These are phyloP conservation scores for Verticillium zaregamsianum DNA, from an alignment of 2,329 filamentous ascomycete genomes.

Conservation along the genomic window DNA sequence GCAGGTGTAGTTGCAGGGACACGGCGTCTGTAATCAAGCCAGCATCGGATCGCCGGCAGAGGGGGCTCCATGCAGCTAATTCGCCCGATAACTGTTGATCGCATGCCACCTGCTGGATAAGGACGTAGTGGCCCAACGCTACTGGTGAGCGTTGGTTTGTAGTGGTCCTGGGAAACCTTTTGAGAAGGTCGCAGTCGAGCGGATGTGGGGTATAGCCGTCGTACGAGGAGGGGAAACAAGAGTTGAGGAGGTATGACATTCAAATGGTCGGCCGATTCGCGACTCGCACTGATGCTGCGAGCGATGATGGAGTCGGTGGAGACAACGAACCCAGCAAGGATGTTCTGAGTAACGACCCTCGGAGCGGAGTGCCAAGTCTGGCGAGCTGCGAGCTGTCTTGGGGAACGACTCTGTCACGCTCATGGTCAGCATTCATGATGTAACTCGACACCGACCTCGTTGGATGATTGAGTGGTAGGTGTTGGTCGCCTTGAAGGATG, in stretches of 20 bases:
- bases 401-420: too few species aligned
- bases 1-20: not conserved
- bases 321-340: not conserved
- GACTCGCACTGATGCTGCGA: not conserved
- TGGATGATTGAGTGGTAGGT: not conserved
- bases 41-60: constrained; percentile 1
- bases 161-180: not conserved
- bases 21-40: not conserved
- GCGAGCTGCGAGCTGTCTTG: not conserved
- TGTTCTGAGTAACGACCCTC: too few species aligned
- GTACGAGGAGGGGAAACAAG: not conserved
- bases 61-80: not conserved
- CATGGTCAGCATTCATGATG: too few species aligned
- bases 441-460: too few species aligned
- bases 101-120: constrained; percentile 3
- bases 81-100: constrained; percentile 3
- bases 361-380: too few species aligned
- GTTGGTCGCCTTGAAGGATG: not conserved
- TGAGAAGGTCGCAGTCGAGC: not conserved
- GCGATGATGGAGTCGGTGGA: not conserved
- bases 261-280: not conserved
- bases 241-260: not conserved
- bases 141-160: not conserved
- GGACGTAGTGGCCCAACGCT: not conserved
- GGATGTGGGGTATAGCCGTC: not conserved